These are phyloP conservation scores for Botrytis fragariae DNA, from an alignment of 2,329 filamentous ascomycete genomes.

Conservation along the genomic window DNA sequence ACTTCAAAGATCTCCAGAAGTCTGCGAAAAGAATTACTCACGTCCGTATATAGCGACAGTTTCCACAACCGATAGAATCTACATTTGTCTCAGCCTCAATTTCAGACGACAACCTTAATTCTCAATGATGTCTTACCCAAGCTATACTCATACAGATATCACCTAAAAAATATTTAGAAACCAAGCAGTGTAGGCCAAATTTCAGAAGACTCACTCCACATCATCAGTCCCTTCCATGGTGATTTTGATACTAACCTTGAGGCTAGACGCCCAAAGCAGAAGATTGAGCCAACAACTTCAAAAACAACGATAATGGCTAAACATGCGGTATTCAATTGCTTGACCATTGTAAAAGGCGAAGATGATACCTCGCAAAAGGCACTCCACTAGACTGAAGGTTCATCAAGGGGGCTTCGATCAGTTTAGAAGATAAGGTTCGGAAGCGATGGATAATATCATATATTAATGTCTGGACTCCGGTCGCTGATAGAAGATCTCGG, in stretches of 20 bases:
- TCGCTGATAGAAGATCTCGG: not conserved
- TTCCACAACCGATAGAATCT: constrained; percentile 17
- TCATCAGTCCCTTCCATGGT: constrained; percentile 25
- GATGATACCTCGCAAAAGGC: not conserved
- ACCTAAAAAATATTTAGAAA: constrained; percentile 18
- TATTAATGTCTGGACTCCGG: not conserved
- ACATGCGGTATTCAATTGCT: constrained; percentile 26
- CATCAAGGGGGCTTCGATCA: not conserved
- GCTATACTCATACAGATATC: constrained; percentile 25
- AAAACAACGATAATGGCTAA: constrained; percentile 22
- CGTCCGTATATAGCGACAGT: constrained; percentile 17
- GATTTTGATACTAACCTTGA: constrained; percentile 22
- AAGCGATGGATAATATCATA: not conserved
- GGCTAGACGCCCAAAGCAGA: constrained; percentile 23
- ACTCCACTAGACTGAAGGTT: not conserved
- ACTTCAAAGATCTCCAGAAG: too few species aligned
- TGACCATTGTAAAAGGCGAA: constrained; percentile 34
- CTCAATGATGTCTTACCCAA: constrained; percentile 21
- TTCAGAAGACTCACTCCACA: constrained; percentile 24
- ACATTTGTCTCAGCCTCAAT: constrained; percentile 17
- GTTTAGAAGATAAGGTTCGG: not conserved
- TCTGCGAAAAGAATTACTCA: not conserved
- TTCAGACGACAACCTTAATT: constrained; percentile 2
- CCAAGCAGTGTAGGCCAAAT: not conserved
- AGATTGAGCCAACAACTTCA: constrained; percentile 24